Conservation (phyloP, 345 rosid species). For the Eucalyptus urophylla region DNA sequence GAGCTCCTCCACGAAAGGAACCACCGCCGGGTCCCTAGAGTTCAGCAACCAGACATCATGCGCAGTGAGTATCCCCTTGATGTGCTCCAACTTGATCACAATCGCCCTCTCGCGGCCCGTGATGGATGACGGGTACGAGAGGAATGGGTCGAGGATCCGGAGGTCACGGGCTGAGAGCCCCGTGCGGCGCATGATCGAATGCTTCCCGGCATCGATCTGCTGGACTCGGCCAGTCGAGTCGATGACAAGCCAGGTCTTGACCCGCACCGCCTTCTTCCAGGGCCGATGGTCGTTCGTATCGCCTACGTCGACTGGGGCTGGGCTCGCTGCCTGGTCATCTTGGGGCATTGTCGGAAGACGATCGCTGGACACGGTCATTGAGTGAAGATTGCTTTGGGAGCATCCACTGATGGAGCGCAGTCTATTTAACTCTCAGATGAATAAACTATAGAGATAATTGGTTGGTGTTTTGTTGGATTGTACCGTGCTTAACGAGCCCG, state of each 20-base stretch:
- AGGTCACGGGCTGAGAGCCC: neutral
- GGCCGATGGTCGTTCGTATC: neutral
- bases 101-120: neutral
- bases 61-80: neutral
- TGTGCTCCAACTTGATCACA: neutral
- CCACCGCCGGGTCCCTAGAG: conserved; percentile 67
- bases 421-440: neutral
- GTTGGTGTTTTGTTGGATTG: neutral
- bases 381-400: neutral
- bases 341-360: neutral
- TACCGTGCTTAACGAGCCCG: neutral
- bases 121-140: neutral
- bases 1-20: conserved; percentile 70
- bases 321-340: neutral
- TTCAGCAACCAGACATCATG: conserved; percentile 35
- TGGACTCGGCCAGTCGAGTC: neutral
- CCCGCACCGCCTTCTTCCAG: neutral
- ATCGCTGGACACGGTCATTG: neutral
- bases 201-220: neutral
- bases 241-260: neutral
- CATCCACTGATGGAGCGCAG: neutral
- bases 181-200: neutral
- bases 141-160: neutral
- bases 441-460: neutral
- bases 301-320: accelerated